Conservation (phyloP, 768 basidiomycete genomes). For the Calocybe gangraenosa region DNA sequence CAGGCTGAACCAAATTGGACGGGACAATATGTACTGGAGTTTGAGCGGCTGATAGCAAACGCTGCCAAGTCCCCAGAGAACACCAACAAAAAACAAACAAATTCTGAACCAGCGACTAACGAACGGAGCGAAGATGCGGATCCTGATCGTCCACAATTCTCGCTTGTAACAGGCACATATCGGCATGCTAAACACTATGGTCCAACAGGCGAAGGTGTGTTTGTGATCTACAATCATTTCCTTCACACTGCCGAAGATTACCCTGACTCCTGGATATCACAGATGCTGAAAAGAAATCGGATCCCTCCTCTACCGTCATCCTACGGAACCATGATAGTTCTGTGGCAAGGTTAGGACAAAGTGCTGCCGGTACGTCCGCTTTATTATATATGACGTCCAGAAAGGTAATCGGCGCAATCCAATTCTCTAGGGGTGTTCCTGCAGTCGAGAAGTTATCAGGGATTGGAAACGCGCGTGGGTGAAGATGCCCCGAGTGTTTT, state of each 20-base stretch:
- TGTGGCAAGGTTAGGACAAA: constrained; percentile 52
- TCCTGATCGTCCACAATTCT: constrained; percentile 75
- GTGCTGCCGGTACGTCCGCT: constrained; percentile 59
- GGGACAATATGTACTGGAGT: constrained; percentile 76
- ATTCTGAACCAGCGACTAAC: constrained; percentile 17
- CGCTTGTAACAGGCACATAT: constrained; percentile 82
- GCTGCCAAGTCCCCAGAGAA: not conserved
- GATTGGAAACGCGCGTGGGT: constrained; percentile 74
- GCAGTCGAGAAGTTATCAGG: constrained; percentile 69
- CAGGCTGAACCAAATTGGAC: constrained; percentile 68
- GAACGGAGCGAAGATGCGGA: constrained; percentile 43
- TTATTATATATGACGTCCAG: not conserved
- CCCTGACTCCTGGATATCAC: too few relatives aligned
- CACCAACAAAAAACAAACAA: not conserved
- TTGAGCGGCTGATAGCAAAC: constrained; percentile 52
- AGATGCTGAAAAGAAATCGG: constrained; percentile 8
- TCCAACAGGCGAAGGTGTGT: constrained; percentile 23
- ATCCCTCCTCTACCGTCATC: constrained; percentile 31
- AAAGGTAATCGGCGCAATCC: not conserved
- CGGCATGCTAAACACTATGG: constrained; percentile 72
- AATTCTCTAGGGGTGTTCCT: constrained; percentile 57
- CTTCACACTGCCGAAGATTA: too few relatives aligned
- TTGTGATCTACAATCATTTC: not conserved
- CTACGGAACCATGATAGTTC: constrained; percentile 62
- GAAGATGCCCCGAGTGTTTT: constrained; percentile 76